These are phyloP conservation scores for Podospora anserina DNA, from an alignment of 495 filamentous ascomycete genomes.

Conservation along the genomic window DNA sequence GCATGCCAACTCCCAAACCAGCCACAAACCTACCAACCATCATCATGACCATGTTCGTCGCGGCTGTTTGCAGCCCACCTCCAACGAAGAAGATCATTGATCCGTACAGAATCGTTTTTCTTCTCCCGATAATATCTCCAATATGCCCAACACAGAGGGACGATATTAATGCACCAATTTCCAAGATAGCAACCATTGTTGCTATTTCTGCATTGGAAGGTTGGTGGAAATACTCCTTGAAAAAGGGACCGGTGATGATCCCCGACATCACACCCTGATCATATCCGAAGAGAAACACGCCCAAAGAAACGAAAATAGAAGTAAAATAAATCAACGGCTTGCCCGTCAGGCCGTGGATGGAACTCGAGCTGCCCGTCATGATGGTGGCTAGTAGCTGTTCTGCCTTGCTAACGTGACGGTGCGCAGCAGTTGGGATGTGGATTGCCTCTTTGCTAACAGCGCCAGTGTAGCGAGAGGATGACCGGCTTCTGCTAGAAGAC, in stretches of 20 bases:
- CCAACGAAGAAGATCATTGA: conserved; percentile 90
- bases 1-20: conserved; percentile 86
- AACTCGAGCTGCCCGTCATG: conserved; percentile 75
- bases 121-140: conserved; percentile 86
- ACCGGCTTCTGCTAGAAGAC: conserved; percentile 23
- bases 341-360: conserved; percentile 87
- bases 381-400: conserved; percentile 71
- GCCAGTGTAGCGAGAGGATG: conserved; percentile 32
- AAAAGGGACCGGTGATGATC: conserved; percentile 88
- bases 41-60: conserved; percentile 86
- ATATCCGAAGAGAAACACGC: conserved; percentile 97
- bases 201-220: conserved; percentile 81
- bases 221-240: conserved; percentile 87
- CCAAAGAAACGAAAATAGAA: conserved; percentile 94
- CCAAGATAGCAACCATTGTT: conserved; percentile 94
- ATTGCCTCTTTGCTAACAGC: conserved; percentile 77
- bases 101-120: conserved; percentile 89
- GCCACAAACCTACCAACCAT: conserved; percentile 85
- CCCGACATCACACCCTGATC: conserved; percentile 99
- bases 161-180: conserved; percentile 87
- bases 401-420: conserved; percentile 56
- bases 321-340: conserved; percentile 97
- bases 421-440: conserved; percentile 66
- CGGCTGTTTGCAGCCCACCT: conserved; percentile 79
- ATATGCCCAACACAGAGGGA: conserved; percentile 85